A percentile compares a stretch with the other conserved stretches of the same genome.
Conservation (phyloP, 2,329 filamentous ascomycete genomes). For the Fusarium cyanostomum region DNA sequence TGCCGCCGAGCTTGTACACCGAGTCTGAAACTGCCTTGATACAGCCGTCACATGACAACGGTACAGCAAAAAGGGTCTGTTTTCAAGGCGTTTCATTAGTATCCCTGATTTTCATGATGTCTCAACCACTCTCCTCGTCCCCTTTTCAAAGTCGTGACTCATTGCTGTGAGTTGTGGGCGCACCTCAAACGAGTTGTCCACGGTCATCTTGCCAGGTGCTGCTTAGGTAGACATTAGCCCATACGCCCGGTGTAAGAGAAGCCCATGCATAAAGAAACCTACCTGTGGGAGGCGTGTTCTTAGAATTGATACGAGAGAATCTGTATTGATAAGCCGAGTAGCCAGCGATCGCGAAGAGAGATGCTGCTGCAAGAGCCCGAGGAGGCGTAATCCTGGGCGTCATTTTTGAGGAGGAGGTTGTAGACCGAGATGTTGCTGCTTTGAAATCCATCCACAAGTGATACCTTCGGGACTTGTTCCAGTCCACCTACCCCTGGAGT, state of each 20-base stretch:
- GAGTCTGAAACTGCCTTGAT: constrained; percentile 85
- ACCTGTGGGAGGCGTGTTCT: constrained; percentile 38
- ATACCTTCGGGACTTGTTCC: constrained; percentile 37
- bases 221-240: constrained; percentile 34
- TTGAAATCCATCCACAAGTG: constrained; percentile 47
- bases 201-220: constrained; percentile 52
- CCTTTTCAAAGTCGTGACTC: constrained; percentile 38
- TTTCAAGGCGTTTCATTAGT: constrained; percentile 51
- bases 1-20: constrained; percentile 79
- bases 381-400: constrained; percentile 42
- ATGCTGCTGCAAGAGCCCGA: constrained; percentile 43
- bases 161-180: constrained; percentile 37
- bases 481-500: constrained; percentile 19
- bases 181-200: constrained; percentile 59
- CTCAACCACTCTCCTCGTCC: constrained; percentile 36
- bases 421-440: constrained; percentile 39
- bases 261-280: constrained; percentile 24
- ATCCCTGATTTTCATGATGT: constrained; percentile 24
- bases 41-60: constrained; percentile 89
- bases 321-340: constrained; percentile 45
- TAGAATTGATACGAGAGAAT: constrained; percentile 32
- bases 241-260: constrained; percentile 41
- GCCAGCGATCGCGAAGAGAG: constrained; percentile 41
- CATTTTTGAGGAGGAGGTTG: constrained; percentile 37
- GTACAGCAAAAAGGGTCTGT: constrained; percentile 93